A percentile compares a stretch with the other conserved stretches of the same genome.
Evolutionary conservation across 208 protist species (phyloP).

Genomic region (Trypanosoma mega): DNA sequence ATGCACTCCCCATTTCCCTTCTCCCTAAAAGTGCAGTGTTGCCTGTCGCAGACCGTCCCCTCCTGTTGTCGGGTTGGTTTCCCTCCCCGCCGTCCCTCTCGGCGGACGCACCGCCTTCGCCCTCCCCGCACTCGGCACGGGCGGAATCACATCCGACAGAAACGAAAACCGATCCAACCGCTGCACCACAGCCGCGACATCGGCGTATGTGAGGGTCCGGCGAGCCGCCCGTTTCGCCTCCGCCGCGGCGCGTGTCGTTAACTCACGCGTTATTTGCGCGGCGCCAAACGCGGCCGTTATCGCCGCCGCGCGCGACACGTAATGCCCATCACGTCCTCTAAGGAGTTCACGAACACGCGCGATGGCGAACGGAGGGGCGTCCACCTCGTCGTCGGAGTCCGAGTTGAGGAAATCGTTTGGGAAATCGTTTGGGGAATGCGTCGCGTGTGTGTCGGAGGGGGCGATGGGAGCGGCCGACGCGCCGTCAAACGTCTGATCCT

Average conservation of each 20-base stretch:
- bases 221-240: constrained; percentile 49
- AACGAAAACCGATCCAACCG: constrained; percentile 75
- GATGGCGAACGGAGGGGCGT: constrained; percentile 30
- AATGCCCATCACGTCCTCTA: constrained; percentile 50
- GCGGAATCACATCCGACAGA: constrained; percentile 54
- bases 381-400: background rate
- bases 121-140: background rate
- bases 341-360: constrained; percentile 70
- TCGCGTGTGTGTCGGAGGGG: too few species aligned
- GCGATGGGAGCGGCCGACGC: too few species aligned
- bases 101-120: background rate
- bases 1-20: too few species aligned
- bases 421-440: too few species aligned
- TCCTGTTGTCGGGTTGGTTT: background rate
- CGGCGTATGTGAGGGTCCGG: constrained; percentile 68
- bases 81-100: background rate
- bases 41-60: background rate
- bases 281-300: constrained; percentile 45
- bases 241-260: constrained; percentile 43
- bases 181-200: constrained; percentile 55
- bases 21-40: background rate
- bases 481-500: constrained; percentile 7
- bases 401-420: constrained; percentile 6
- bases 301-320: constrained; percentile 49
- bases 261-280: constrained; percentile 56